These are phyloP conservation scores for Tetrastigma voinierianum DNA, from an alignment of 164 flowering plant species.

Conservation along the genomic window DNA sequence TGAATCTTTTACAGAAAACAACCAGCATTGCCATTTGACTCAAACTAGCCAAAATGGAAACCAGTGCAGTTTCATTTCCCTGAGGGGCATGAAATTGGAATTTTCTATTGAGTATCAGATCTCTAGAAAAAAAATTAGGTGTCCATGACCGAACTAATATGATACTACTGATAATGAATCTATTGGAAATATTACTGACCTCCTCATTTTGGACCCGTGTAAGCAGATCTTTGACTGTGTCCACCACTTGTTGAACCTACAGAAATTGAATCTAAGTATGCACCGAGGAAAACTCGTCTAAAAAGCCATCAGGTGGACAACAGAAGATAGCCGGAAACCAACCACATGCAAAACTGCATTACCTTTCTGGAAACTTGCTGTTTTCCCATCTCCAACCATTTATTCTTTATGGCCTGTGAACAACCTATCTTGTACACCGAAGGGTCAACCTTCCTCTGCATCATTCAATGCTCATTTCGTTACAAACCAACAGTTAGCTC, in stretches of 20 bases:
- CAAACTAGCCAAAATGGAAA: too few species aligned
- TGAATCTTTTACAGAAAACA: too few species aligned
- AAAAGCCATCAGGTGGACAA: neutral
- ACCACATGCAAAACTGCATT: slow-evolving; percentile 1
- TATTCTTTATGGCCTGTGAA: slow-evolving; percentile 73
- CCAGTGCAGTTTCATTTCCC: too few species aligned
- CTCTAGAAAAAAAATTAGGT: too few species aligned
- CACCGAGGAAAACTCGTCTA: neutral
- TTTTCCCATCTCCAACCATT: slow-evolving; percentile 87
- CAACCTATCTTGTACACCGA: slow-evolving; percentile 62
- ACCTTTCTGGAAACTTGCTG: slow-evolving; percentile 72
- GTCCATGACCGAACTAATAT: neutral
- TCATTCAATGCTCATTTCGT: slow-evolving; percentile 4
- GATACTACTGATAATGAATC: neutral
- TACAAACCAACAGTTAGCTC: neutral
- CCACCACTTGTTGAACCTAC: slow-evolving; percentile 75
- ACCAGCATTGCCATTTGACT: too few species aligned
- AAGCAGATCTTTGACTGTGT: slow-evolving; percentile 64
- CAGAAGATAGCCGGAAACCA: neutral
- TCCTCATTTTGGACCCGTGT: slow-evolving; percentile 44
- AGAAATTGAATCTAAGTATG: slow-evolving; percentile 6
- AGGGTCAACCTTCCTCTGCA: slow-evolving; percentile 71
- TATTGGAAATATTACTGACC: slow-evolving; percentile 28
- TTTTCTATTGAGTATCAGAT: too few species aligned
- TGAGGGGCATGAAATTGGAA: too few species aligned